Conservation (phyloP, 2,329 filamentous ascomycete species). For the Orbilia javanica region DNA sequence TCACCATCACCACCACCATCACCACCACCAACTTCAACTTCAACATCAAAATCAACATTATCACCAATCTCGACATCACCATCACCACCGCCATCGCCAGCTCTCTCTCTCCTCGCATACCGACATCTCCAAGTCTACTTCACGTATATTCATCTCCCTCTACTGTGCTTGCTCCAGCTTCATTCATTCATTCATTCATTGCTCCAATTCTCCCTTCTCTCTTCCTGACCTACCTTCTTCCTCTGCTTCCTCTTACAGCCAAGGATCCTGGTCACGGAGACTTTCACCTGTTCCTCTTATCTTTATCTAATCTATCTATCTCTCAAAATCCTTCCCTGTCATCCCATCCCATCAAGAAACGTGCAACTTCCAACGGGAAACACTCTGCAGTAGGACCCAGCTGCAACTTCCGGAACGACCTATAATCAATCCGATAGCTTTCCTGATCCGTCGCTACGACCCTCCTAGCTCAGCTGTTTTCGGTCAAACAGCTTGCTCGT, state of each 20-base stretch:
- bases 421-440: background rate
- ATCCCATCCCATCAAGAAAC: constrained; percentile 14
- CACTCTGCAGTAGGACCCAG: too few relatives aligned
- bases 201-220: too few relatives aligned
- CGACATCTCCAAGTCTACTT: background rate
- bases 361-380: background rate
- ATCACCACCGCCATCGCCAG: too few relatives aligned
- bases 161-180: background rate
- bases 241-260: background rate
- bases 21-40: background rate
- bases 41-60: background rate
- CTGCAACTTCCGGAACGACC: constrained; percentile 12
- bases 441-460: background rate
- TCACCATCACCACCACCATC: constrained; percentile 21
- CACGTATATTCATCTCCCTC: background rate
- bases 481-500: background rate
- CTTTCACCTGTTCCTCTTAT: constrained; percentile 7
- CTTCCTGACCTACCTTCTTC: background rate
- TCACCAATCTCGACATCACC: background rate
- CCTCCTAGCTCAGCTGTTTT: constrained; percentile 13
- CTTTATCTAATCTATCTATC: constrained; percentile 36
- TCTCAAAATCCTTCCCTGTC: constrained; percentile 7
- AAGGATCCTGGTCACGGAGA: constrained; percentile 1
- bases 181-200: too few relatives aligned
- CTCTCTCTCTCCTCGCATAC: too few relatives aligned